Evolutionary conservation across 2,329 filamentous ascomycete genomes (phyloP).

Genomic region (Arthrocladium fulminans): DNA sequence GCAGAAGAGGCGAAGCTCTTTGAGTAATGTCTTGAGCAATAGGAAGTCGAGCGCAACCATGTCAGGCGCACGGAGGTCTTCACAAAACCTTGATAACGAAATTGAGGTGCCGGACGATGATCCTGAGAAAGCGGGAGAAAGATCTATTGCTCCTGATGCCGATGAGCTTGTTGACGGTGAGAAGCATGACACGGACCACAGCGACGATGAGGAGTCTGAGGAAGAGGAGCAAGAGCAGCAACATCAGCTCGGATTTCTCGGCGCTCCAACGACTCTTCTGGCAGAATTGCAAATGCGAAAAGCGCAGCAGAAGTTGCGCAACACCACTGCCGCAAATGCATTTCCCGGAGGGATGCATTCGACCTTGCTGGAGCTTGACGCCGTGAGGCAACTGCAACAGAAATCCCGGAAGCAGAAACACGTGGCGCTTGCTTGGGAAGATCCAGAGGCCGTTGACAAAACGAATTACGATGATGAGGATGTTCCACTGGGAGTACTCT

Average conservation of each 20-base stretch:
- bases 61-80: constrained; percentile 9
- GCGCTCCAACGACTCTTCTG: constrained; percentile 77
- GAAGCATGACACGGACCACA: constrained; percentile 3
- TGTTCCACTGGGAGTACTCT: constrained; percentile 76
- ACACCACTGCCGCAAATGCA: constrained; percentile 54
- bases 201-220: constrained; percentile 33
- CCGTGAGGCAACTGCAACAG: constrained; percentile 76
- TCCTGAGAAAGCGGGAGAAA: constrained; percentile 15
- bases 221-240: constrained; percentile 37
- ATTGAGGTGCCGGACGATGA: constrained; percentile 17
- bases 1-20: constrained; percentile 27
- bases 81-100: constrained; percentile 13
- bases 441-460: constrained; percentile 43
- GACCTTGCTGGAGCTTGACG: constrained; percentile 82
- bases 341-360: constrained; percentile 76
- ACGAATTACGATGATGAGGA: constrained; percentile 65
- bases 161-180: constrained; percentile 17
- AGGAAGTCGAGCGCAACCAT: constrained; percentile 20
- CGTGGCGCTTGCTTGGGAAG: constrained; percentile 87
- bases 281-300: constrained; percentile 90
- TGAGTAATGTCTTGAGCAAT: constrained; percentile 23
- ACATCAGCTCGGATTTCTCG: constrained; percentile 43
- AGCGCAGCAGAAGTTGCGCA: constrained; percentile 73
- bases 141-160: constrained; percentile 19
- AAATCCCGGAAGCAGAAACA: constrained; percentile 64